phyloP scores from a whole-genome alignment of 805 yeast genomes.

The Metschnikowia shivogae region DNA sequence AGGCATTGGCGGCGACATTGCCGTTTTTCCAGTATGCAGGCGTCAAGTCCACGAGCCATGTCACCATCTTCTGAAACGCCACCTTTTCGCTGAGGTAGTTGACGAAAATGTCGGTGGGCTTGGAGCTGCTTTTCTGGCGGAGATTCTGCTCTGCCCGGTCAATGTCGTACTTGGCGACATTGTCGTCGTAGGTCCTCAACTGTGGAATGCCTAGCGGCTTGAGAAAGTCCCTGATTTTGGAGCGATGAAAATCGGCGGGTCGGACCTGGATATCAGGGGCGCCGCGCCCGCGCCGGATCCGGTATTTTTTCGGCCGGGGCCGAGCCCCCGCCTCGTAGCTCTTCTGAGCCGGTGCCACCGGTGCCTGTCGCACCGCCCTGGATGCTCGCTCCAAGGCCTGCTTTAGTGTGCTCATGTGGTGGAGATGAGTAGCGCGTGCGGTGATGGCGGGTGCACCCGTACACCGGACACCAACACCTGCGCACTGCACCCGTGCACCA shows the following conservation, averaged over 20 bases:
- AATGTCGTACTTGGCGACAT: slow-evolving; percentile 21
- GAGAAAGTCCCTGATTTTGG: slow-evolving; percentile 29
- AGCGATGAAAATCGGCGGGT: slow-evolving; percentile 19
- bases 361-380: slow-evolving; percentile 25
- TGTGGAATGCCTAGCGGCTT: slow-evolving; percentile 32
- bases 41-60: slow-evolving; percentile 26
- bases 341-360: not conserved
- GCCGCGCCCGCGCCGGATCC: slow-evolving; percentile 9
- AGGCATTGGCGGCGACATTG: slow-evolving; percentile 11
- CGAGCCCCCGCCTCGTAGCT: not conserved
- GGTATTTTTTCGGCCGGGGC: not conserved
- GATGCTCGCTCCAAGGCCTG: slow-evolving; percentile 34
- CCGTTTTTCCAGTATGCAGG: slow-evolving; percentile 26
- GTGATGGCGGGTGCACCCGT: not conserved
- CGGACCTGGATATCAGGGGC: slow-evolving; percentile 11
- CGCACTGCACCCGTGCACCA: not conserved
- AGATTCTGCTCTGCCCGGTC: slow-evolving; percentile 26
- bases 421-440: not conserved
- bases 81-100: slow-evolving; percentile 26
- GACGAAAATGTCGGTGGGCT: slow-evolving; percentile 20
- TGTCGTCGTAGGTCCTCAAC: slow-evolving; percentile 28
- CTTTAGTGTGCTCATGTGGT: slow-evolving; percentile 27
- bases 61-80: slow-evolving; percentile 32
- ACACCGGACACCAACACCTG: not conserved
- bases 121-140: slow-evolving; percentile 17